Conservation (phyloP, 2,329 filamentous ascomycete genomes). For the Cytospora schulzeri region DNA sequence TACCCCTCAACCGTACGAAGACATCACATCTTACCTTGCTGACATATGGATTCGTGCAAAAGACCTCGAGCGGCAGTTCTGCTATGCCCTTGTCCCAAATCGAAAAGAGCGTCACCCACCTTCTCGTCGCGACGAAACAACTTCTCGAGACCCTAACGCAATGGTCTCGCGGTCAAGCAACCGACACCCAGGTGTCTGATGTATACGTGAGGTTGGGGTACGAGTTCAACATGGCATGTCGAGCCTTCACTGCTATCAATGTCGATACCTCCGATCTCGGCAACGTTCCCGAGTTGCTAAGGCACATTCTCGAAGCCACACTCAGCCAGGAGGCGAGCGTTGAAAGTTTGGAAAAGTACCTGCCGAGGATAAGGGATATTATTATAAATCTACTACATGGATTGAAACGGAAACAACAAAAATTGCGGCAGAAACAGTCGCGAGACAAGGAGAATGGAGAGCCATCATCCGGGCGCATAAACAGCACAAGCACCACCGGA, state of each 20-base stretch:
- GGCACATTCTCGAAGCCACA: slow-evolving; percentile 91
- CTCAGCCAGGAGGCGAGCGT: slow-evolving; percentile 95
- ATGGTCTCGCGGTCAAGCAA: slow-evolving; percentile 92
- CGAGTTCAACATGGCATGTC: slow-evolving; percentile 98
- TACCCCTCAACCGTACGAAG: not conserved
- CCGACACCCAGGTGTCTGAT: slow-evolving; percentile 93
- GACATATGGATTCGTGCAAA: slow-evolving; percentile 33
- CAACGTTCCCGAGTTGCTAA: slow-evolving; percentile 88
- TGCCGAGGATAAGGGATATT: slow-evolving; percentile 94
- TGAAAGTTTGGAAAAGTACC: slow-evolving; percentile 88
- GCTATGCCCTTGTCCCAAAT: slow-evolving; percentile 88
- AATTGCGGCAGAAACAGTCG: slow-evolving; percentile 67
- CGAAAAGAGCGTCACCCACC: slow-evolving; percentile 97
- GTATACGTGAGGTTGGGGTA: slow-evolving; percentile 97
- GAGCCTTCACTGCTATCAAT: slow-evolving; percentile 94
- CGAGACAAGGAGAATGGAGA: slow-evolving; percentile 54
- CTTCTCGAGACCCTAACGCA: slow-evolving; percentile 95
- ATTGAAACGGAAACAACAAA: slow-evolving; percentile 94
- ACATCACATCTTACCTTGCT: slow-evolving; percentile 27
- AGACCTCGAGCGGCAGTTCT: slow-evolving; percentile 54
- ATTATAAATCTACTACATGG: slow-evolving; percentile 97
- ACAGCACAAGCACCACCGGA: slow-evolving; percentile 60
- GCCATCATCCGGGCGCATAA: slow-evolving; percentile 46
- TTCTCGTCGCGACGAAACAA: slow-evolving; percentile 96
- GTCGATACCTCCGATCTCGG: slow-evolving; percentile 93